Evolutionary conservation across 1,139 yeast genomes (phyloP), one percentile per base, ranked within the genome.

Genomic region (Protomyces arabidopsidicola): DNA sequence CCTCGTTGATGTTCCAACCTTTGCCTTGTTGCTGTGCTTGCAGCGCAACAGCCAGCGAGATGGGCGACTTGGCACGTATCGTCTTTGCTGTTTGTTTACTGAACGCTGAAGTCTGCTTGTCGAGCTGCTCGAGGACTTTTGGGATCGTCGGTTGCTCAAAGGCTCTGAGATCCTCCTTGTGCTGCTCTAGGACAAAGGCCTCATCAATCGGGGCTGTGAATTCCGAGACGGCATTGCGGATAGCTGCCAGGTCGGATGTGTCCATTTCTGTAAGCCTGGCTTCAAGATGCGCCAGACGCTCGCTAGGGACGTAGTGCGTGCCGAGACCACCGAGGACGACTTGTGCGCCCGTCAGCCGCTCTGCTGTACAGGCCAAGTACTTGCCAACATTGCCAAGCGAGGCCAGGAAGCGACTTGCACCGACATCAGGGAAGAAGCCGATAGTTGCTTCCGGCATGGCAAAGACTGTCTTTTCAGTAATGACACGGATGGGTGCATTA

Each of bases 371-470:
- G 16, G 96, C 95, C 67, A 90, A 78, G 75, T 88, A 93, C 73
- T 86, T 83, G 55, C 98, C 98, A 67, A 91, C 76, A 71, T 88
- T 84, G 66, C 89, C 90, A 67, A 90, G 77, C 69, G 89, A 82
- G 51, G 96, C 90, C 70, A 95, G 79, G 76, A 91, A 91, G 76
- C 88, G 91, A 5, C 96, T 85, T 51, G 95, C 87, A 53, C 98
- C 98, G 9, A 93, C 98, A 74, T 93, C 99, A 9, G 97, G 96
- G 78, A 89, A 88, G 75, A 91, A 90, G 0, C 99, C 99, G 74
- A 95, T 93, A 71, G 89, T 93, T 81, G 95, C 87, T 75, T 93
- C 98, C 4, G 98, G 98, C 98, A 93, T 95, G 67, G 98, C 96
- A 76, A 91, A 83, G 72, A 86, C 82, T 20, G 98, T 91, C 71